Conservation (phyloP, 768 basidiomycete genomes). For the Boletus coccyginus region DNA sequence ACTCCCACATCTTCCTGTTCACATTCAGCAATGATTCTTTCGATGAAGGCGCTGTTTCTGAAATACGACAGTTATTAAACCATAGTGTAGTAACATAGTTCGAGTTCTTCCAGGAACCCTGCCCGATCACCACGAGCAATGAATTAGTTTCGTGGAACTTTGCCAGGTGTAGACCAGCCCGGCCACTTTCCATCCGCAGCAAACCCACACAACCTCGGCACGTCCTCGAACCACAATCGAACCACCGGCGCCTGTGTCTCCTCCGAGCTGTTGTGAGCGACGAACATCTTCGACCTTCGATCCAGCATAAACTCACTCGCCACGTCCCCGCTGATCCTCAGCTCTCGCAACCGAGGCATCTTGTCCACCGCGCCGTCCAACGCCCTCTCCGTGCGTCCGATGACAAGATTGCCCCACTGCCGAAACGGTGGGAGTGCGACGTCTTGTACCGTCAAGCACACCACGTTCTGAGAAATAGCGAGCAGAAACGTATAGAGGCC, state of each 20-base stretch:
- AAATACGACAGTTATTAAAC: background rate
- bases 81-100: background rate
- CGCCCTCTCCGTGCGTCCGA: constrained; percentile 19
- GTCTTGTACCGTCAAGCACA: constrained; percentile 14
- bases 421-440: constrained; percentile 18
- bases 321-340: constrained; percentile 21
- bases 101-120: background rate
- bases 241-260: constrained; percentile 11
- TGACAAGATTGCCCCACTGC: constrained; percentile 16
- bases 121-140: background rate
- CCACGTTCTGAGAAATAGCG: constrained; percentile 10
- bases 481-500: constrained; percentile 16
- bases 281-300: constrained; percentile 19
- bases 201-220: constrained; percentile 22
- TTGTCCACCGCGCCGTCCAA: constrained; percentile 17
- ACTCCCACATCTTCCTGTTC: too few relatives aligned
- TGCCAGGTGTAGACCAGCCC: constrained; percentile 19
- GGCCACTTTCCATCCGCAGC: constrained; percentile 20
- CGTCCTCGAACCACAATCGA: constrained; percentile 18
- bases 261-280: background rate
- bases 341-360: constrained; percentile 15
- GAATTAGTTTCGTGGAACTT: background rate
- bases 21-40: too few relatives aligned
- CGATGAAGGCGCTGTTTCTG: background rate
- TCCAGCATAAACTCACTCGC: constrained; percentile 26